Conservation (phyloP, 768 basidiomycete genomes). For the Agrocybe praecox region DNA sequence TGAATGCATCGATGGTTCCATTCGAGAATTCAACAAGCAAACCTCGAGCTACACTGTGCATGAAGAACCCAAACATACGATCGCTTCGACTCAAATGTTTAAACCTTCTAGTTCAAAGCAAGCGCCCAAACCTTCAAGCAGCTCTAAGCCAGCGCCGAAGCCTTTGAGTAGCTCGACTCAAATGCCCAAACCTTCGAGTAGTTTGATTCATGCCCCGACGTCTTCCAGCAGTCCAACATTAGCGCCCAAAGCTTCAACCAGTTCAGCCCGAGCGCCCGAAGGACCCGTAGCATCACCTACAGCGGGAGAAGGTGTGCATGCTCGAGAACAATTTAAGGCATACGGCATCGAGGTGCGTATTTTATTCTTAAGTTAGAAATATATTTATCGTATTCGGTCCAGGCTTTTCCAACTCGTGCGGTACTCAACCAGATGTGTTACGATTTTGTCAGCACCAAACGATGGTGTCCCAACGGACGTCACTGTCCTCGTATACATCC, state of each 20-base stretch:
- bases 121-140: neutral
- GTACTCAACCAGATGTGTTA: constrained; percentile 29
- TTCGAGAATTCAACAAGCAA: constrained; percentile 3
- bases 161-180: too few species aligned
- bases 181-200: too few species aligned
- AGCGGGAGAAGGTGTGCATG: neutral
- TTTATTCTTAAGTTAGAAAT: neutral
- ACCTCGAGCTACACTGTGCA: neutral
- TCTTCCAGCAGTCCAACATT: neutral
- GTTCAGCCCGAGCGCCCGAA: too few species aligned
- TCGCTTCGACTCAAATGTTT: too few species aligned
- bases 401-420: constrained; percentile 34
- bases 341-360: constrained; percentile 24
- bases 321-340: constrained; percentile 18
- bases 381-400: neutral
- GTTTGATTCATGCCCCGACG: neutral
- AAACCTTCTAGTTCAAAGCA: too few species aligned
- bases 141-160: too few species aligned
- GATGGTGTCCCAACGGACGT: constrained; percentile 19
- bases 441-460: constrained; percentile 21
- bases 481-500: constrained; percentile 34
- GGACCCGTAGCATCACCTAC: neutral
- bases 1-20: constrained; percentile 17
- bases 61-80: neutral
- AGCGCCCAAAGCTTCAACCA: neutral